Conservation (phyloP, 139 green algal species). For the Asterochloris erici region DNA sequence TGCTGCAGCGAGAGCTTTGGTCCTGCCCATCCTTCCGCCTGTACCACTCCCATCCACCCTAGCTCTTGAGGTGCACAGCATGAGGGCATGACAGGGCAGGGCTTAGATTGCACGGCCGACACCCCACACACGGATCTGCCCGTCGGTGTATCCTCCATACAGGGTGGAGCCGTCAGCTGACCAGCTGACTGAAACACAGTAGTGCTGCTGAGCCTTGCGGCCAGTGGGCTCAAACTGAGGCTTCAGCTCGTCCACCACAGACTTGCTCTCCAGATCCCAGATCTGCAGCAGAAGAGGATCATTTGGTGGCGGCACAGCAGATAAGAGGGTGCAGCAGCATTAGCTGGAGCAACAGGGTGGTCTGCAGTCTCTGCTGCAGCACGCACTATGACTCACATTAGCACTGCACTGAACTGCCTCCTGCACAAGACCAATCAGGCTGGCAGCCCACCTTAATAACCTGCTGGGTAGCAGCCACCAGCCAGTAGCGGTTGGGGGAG, state of each 20-base stretch:
- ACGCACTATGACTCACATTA: background rate
- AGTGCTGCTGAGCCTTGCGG: constrained; percentile 58
- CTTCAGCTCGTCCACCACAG: constrained; percentile 88
- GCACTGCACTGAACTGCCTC: background rate
- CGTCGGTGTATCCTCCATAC: constrained; percentile 89
- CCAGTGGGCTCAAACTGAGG: constrained; percentile 22
- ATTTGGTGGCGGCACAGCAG: background rate
- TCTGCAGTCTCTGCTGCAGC: too few species aligned
- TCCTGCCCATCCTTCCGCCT: too few species aligned
- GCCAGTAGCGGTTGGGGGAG: constrained; percentile 99
- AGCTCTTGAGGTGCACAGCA: too few species aligned
- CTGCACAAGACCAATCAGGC: background rate
- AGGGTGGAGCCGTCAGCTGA: constrained; percentile 94
- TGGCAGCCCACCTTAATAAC: constrained; percentile 60
- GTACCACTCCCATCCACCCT: too few species aligned
- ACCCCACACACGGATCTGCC: constrained; percentile 72
- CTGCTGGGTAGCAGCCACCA: constrained; percentile 93
- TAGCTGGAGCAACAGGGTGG: too few species aligned
- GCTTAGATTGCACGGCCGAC: constrained; percentile 42
- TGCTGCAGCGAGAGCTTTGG: too few species aligned
- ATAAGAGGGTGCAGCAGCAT: too few species aligned
- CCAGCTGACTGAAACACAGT: constrained; percentile 96
- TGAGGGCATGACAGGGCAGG: too few species aligned
- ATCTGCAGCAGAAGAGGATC: constrained; percentile 58
- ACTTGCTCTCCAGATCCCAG: constrained; percentile 98